Evolutionary conservation across 2,329 filamentous ascomycete species (phyloP).

Genomic region (Fusarium avenaceum): DNA sequence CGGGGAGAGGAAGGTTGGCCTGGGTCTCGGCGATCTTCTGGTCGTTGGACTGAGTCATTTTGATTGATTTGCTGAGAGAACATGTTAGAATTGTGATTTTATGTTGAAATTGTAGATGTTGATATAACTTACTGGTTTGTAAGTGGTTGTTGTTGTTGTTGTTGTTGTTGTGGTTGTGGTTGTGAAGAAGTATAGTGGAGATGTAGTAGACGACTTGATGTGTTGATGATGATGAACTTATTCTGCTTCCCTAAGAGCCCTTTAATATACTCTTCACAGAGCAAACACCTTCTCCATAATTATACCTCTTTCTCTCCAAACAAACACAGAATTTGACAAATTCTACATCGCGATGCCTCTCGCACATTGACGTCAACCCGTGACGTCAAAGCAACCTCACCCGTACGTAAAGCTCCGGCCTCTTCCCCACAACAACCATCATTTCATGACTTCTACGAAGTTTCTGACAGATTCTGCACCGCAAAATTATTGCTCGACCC

Average conservation of each 20-base stretch:
- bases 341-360: slow-evolving; percentile 28
- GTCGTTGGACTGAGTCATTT: slow-evolving; percentile 67
- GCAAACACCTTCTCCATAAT: slow-evolving; percentile 6
- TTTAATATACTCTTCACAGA: slow-evolving; percentile 27
- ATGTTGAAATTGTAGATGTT: not conserved
- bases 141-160: not conserved
- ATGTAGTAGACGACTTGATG: slow-evolving; percentile 6
- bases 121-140: slow-evolving; percentile 10
- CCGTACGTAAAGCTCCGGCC: slow-evolving; percentile 36
- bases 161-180: slow-evolving; percentile 1
- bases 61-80: slow-evolving; percentile 10
- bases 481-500: slow-evolving; percentile 8
- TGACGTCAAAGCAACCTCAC: slow-evolving; percentile 44
- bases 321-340: not conserved
- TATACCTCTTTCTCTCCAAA: not conserved
- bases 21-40: slow-evolving; percentile 76
- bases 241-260: slow-evolving; percentile 11
- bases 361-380: slow-evolving; percentile 46
- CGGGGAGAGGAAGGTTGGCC: slow-evolving; percentile 82
- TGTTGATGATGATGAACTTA: not conserved
- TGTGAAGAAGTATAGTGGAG: slow-evolving; percentile 6
- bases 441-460: not conserved
- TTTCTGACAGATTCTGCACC: slow-evolving; percentile 30
- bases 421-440: slow-evolving; percentile 37
- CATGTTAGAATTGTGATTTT: slow-evolving; percentile 2